Conservation (phyloP, 805 yeast species). For the Yarrowia divulgata region DNA sequence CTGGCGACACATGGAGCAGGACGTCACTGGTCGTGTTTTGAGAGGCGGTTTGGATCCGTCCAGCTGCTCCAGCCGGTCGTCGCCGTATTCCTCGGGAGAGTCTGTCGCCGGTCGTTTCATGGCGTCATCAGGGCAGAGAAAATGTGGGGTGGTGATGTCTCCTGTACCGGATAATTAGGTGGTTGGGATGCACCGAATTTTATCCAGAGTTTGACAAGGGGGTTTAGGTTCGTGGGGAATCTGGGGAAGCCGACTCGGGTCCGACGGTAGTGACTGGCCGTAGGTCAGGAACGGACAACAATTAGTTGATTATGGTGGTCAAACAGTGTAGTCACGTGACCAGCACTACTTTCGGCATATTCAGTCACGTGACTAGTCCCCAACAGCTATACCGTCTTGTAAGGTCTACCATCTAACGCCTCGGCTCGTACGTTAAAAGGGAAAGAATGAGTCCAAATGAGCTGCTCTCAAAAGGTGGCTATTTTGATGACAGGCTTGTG, state of each 20-base stretch:
- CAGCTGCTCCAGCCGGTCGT: not conserved
- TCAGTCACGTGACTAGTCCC: too few relatives aligned
- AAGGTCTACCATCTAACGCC: too few relatives aligned
- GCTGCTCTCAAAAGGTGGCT: too few relatives aligned
- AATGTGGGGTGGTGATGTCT: not conserved
- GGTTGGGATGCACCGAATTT: not conserved
- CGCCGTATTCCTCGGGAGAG: slow-evolving; percentile 31
- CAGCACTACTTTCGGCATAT: too few relatives aligned
- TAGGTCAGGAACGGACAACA: not conserved
- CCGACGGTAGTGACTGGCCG: not conserved
- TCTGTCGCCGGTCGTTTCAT: slow-evolving; percentile 28
- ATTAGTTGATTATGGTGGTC: not conserved
- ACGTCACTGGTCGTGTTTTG: slow-evolving; percentile 83
- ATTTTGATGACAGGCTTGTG: too few relatives aligned
- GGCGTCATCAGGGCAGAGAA: not conserved
- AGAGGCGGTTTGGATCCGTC: slow-evolving; percentile 13
- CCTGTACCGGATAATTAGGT: not conserved
- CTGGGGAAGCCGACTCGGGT: slow-evolving; percentile 2
- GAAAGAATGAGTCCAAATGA: too few relatives aligned
- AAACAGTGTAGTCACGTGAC: not conserved
- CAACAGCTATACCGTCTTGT: too few relatives aligned
- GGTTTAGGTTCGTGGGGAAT: slow-evolving; percentile 6
- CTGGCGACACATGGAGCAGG: slow-evolving; percentile 93
- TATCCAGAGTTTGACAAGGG: not conserved
- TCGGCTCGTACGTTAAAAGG: too few relatives aligned